A percentile compares a stretch with the other conserved stretches of the same genome.
These are phyloP conservation scores for Xylaria sp. DNA, from an alignment of 2,329 filamentous ascomycete species.

Conservation along the genomic window DNA sequence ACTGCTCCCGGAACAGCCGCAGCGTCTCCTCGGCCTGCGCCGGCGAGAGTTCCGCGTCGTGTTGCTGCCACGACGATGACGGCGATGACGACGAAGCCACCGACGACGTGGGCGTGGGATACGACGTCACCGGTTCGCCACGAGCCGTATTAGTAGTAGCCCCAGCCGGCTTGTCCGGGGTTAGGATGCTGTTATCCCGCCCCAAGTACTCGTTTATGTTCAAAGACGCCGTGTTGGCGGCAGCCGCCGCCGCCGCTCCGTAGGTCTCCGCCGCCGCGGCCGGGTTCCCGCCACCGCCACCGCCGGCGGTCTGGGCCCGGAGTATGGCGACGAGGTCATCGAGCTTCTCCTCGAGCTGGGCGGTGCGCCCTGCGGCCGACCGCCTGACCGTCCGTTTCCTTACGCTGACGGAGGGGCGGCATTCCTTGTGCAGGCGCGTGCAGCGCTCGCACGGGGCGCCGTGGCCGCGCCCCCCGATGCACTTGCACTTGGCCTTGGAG, in stretches of 20 bases:
- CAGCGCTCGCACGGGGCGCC: slow-evolving; percentile 43
- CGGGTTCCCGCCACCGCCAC: too few species aligned
- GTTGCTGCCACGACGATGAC: slow-evolving; percentile 12
- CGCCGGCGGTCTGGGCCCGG: slow-evolving; percentile 29
- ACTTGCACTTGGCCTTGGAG: slow-evolving; percentile 49
- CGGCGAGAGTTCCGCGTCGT: slow-evolving; percentile 19
- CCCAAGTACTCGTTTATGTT: slow-evolving; percentile 12
- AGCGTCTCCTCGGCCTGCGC: slow-evolving; percentile 33
- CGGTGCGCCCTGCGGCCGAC: slow-evolving; percentile 20
- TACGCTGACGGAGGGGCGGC: slow-evolving; percentile 42
- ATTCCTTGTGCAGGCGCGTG: slow-evolving; percentile 44
- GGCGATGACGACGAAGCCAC: slow-evolving; percentile 19
- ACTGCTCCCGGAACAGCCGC: slow-evolving; percentile 28
- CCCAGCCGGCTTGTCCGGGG: not conserved
- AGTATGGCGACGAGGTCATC: slow-evolving; percentile 36
- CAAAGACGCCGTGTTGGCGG: slow-evolving; percentile 4
- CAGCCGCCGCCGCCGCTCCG: too few species aligned
- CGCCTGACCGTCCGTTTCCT: slow-evolving; percentile 32
- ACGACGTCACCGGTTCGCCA: slow-evolving; percentile 11
- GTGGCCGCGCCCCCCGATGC: slow-evolving; percentile 33
- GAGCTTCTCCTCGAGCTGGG: slow-evolving; percentile 36
- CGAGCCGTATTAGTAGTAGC: not conserved
- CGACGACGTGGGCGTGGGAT: slow-evolving; percentile 24
- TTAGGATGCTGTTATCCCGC: not conserved
- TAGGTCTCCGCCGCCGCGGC: slow-evolving; percentile 2